Conservation (phyloP, 495 filamentous ascomycete genomes). For the Aspergillus cavernicola region DNA sequence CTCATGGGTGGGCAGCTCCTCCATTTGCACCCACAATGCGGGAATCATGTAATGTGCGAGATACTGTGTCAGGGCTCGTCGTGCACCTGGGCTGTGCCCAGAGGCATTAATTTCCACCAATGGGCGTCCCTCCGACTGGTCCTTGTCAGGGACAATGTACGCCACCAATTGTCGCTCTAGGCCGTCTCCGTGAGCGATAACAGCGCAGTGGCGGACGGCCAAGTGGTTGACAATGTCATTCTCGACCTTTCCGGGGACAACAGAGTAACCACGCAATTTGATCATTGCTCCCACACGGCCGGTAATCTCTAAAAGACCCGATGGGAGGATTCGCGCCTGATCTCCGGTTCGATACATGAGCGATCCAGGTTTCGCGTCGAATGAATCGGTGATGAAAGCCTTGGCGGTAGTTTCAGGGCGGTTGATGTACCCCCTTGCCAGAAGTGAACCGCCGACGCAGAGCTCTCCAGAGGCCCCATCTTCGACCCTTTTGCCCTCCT, state of each 20-base stretch:
- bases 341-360: slow-evolving; percentile 83
- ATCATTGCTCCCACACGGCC: slow-evolving; percentile 77
- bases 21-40: slow-evolving; percentile 58
- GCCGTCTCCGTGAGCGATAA: slow-evolving; percentile 61
- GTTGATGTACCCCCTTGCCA: slow-evolving; percentile 81
- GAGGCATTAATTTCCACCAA: slow-evolving; percentile 53
- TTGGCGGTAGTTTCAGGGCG: slow-evolving; percentile 68
- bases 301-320: slow-evolving; percentile 74
- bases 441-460: slow-evolving; percentile 72
- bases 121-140: slow-evolving; percentile 48
- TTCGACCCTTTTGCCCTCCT: slow-evolving; percentile 52
- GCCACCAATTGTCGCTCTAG: slow-evolving; percentile 62
- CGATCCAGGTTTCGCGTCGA: slow-evolving; percentile 46
- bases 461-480: slow-evolving; percentile 73
- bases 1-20: slow-evolving; percentile 58
- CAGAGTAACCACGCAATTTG: slow-evolving; percentile 75
- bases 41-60: slow-evolving; percentile 75
- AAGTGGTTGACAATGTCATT: slow-evolving; percentile 57
- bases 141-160: slow-evolving; percentile 60
- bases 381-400: slow-evolving; percentile 64
- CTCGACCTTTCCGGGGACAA: slow-evolving; percentile 77
- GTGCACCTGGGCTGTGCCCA: slow-evolving; percentile 55
- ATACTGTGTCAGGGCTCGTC: slow-evolving; percentile 49
- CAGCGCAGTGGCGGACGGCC: slow-evolving; percentile 56
- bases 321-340: slow-evolving; percentile 62